phyloP scores from a whole-genome alignment of 768 basidiomycete genomes.

The Obba rivulosa region DNA sequence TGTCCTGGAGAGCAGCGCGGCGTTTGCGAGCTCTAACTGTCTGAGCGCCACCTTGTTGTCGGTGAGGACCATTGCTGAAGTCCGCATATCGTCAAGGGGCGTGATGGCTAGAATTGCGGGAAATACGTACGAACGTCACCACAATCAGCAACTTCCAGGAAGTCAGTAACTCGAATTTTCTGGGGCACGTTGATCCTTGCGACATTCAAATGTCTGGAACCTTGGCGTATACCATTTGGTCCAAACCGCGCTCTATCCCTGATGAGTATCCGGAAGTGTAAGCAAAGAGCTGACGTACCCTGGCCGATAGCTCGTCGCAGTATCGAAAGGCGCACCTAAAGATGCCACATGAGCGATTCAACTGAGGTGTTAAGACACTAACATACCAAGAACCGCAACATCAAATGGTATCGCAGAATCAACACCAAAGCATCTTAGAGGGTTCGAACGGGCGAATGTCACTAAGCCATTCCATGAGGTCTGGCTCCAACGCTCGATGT shows the following conservation, averaged over 20 bases:
- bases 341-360: not conserved
- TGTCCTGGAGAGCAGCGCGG: constrained; percentile 14
- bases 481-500: constrained; percentile 7
- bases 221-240: constrained; percentile 29
- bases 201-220: constrained; percentile 23
- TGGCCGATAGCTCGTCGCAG: constrained; percentile 26
- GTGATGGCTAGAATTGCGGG: too few relatives aligned
- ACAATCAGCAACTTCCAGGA: constrained; percentile 26
- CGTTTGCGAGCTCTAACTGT: constrained; percentile 27
- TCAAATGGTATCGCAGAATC: constrained; percentile 20
- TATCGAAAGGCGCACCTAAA: constrained; percentile 29
- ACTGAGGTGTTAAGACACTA: not conserved
- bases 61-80: constrained; percentile 19
- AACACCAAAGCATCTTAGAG: constrained; percentile 23
- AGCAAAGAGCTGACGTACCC: constrained; percentile 13
- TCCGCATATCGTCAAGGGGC: too few relatives aligned
- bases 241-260: constrained; percentile 25
- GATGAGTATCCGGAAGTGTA: not conserved
- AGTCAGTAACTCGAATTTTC: constrained; percentile 22
- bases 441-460: constrained; percentile 21
- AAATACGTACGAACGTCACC: constrained; percentile 25
- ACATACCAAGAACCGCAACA: constrained; percentile 22
- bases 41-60: constrained; percentile 29
- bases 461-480: constrained; percentile 23
- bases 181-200: constrained; percentile 25